Base-by-base conservation (phyloP, 148 eudicot species). In the Nepenthes gracilis region DNA sequence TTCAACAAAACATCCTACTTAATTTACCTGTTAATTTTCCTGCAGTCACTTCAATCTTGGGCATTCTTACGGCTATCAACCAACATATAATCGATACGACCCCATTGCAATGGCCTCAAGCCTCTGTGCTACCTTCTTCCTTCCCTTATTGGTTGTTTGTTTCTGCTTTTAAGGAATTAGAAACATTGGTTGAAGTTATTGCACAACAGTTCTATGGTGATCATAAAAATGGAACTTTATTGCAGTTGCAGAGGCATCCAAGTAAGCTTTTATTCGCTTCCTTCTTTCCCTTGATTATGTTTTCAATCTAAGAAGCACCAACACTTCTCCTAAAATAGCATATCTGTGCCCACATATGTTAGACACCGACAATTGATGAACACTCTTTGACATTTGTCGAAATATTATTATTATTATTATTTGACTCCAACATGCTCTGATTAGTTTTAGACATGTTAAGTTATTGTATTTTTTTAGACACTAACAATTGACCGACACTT, bases 201-300 rank as follows among this genome's bases (percentile, higher is more conserved):
- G 94, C 96, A 37, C 86, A 92, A 55, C 90, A 88, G 33, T 69
- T 71, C 36, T 77, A 76, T 62, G 96, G 98, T 37, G 94, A 85
- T 65, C 90, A 88, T 59, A 80, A 82, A 92, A 85, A 71, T 92
- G 98, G 98, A 79, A 85, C 70, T 88, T 92, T 67, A 81, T 92
- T 43, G 79, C 86, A 60, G 69, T 76, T 38, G 77, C 81, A 33
- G 98, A 92, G 72, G 86, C 88, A 50, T 68, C 72, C 45, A 92
- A 92, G 98, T 88, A 80, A 40, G 86, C 40, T 13, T 6, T 37
- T 23, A 1, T 3, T 40, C 45, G 11, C 45, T 61, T 70, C 9
- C 55, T 49, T 43, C 14, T 65, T 63, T 54, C 4, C 12, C 52
- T 48, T 35, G 53, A 52, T 37, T 32, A 37, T 63, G 10, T 58